Evolutionary conservation across 2,329 filamentous ascomycete genomes (phyloP), one percentile per base, ranked within the genome.

Genomic region (Neospermospora avenae): DNA sequence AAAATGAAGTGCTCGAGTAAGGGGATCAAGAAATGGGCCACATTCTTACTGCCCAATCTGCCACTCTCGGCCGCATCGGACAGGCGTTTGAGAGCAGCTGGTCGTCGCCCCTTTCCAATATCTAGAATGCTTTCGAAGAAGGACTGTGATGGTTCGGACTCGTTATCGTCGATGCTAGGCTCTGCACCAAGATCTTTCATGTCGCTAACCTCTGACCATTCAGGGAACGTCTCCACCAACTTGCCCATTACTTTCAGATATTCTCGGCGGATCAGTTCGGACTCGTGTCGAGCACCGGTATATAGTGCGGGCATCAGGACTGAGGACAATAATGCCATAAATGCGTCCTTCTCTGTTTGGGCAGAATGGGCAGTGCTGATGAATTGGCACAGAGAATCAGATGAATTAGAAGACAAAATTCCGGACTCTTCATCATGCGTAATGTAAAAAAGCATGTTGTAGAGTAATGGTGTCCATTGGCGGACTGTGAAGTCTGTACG

Each of bases 61-160:
- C 83, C 80, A 58, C 81, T 81, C 10, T 78, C 74, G 58, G 90
- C 90, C 63, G 88, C 87, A 8, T 81, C 77, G 58, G 89, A 86
- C 13, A 99, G 79, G 59, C 91, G 82, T 61, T 90, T 86, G 39
- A 99, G 78, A 2, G 95, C 93, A 67, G 93, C 88, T 57, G 96
- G 81, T 69, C 96, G 90, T 65, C 91, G 87, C 61, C 95, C 87
- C 37, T 92, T 87, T 55, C 96, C 92, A 51, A 96, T 93, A 70
- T 95, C 93, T 37, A 98, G 78, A 46, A 98, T 86, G 68, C 98
- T 96, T 74, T 84, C 89, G 78, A 98, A 99, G 77, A 99, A 97
- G 0, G 90, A 90, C 11, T 86, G 84, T 69, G 73, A 71, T 31
- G 71, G 34, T 53, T 73, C 72, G 59, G 90, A 89, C 55, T 89